Percentiles rank a stretch among this genome's conserved stretches.
Evolutionary conservation across 352 stramenopile genomes (phyloP).

Genomic region (Phytopythium aichiense): DNA sequence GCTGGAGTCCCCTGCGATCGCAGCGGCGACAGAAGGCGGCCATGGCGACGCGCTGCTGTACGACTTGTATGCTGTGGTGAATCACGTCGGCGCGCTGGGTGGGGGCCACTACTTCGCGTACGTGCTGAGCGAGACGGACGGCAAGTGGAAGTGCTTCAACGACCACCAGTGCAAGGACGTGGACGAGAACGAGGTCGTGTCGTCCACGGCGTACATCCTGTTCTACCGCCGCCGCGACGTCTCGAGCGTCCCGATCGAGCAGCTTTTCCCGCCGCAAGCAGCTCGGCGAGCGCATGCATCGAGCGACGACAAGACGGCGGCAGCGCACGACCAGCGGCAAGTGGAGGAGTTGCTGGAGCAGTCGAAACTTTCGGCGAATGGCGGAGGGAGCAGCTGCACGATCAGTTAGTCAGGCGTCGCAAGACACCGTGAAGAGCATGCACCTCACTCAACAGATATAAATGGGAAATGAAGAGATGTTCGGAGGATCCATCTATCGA

Average conservation of each 20-base stretch:
- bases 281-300: conserved; percentile 17
- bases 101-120: conserved; percentile 95
- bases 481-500: conserved; percentile 4
- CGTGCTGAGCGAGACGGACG: conserved; percentile 73
- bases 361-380: conserved; percentile 41
- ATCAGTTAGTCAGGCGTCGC: conserved; percentile 33
- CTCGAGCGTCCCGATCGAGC: conserved; percentile 54
- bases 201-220: conserved; percentile 86
- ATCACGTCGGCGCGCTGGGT: conserved; percentile 95
- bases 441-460: neutral
- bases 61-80: conserved; percentile 97
- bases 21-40: conserved; percentile 36
- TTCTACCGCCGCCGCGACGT: conserved; percentile 87
- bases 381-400: conserved; percentile 37
- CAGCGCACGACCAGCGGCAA: conserved; percentile 47
- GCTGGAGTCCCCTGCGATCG: conserved; percentile 57
- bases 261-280: conserved; percentile 68
- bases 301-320: conserved; percentile 23
- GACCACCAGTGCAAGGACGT: conserved; percentile 91
- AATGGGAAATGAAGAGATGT: neutral
- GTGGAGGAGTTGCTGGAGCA: conserved; percentile 71
- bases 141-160: conserved; percentile 99
- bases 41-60: conserved; percentile 80
- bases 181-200: conserved; percentile 83
- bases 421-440: neutral